Percentiles rank a stretch among this genome's conserved stretches.
Conservation (phyloP, 2,329 filamentous ascomycete species). For the Aspergillus eucalypticola region DNA sequence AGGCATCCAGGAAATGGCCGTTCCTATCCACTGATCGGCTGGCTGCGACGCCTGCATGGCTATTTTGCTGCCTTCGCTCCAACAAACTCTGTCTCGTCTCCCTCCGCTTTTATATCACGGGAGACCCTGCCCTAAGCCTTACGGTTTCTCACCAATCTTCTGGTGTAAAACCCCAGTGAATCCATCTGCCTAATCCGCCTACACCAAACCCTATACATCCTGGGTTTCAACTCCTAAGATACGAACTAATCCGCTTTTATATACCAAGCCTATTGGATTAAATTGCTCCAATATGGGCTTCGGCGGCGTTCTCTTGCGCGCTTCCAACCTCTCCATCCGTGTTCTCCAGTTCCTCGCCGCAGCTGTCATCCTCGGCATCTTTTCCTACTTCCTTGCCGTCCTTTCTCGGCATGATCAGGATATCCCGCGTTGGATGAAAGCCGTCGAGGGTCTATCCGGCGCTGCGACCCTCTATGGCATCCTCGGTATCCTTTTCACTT, state of each 20-base stretch:
- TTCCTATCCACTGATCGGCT: conserved; percentile 23
- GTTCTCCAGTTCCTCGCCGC: conserved; percentile 71
- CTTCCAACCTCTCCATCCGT: conserved; percentile 70
- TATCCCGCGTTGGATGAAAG: conserved; percentile 67
- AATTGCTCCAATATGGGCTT: conserved; percentile 55
- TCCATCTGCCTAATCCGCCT: neutral
- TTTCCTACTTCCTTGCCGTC: conserved; percentile 80
- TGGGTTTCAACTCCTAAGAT: too few species aligned
- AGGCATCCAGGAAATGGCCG: conserved; percentile 11
- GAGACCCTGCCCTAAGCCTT: neutral
- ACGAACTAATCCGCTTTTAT: neutral
- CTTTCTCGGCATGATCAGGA: conserved; percentile 63
- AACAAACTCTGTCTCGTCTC: conserved; percentile 11
- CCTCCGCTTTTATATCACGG: conserved; percentile 11
- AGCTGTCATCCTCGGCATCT: conserved; percentile 73
- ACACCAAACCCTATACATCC: neutral
- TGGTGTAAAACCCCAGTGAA: neutral
- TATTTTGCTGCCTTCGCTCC: conserved; percentile 26
- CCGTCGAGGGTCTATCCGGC: conserved; percentile 77
- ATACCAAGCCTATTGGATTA: neutral
- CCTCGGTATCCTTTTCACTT: conserved; percentile 71
- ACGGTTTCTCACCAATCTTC: neutral
- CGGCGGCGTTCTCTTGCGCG: conserved; percentile 65
- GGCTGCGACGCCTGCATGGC: conserved; percentile 16
- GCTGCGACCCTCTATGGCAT: conserved; percentile 73